Base-by-base conservation (phyloP, 768 basidiomycete genomes). In the Boletus rufocinnamomeus region DNA sequence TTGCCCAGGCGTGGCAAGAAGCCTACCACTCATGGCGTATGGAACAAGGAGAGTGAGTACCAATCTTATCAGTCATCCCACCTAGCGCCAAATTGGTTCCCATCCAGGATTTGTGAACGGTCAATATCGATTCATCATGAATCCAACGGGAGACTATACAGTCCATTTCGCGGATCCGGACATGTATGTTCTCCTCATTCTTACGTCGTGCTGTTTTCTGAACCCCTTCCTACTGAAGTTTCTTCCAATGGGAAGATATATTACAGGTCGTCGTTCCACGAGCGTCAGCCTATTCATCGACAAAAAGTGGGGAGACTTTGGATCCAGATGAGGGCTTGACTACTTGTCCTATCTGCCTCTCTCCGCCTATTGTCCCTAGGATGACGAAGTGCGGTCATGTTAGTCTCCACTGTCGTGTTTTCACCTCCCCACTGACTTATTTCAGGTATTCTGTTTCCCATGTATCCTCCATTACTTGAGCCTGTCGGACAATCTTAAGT, bases 351-450 rank as follows among this genome's bases (percentile, higher is more conserved):
- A 98, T 99, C 61, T 99, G 97, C 75, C 81, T 99, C 43, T 92
- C 93, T 43, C 84, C 91, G 43, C 96, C 95, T 6, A 84, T 86
- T 43, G 92, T 92, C 30, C 91, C 94, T 17, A 81, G 95, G 50
- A 94, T 95, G 88, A 98, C 95, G 25, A 96, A 93, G 78, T 98
- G 95, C 65, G 96, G 95, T 49, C 97, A 99, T 83, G 95, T 96
- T 66, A 76, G 92, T 87, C 45, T 50, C 56, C 51, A 50, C 55
- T 21, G 10, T 17, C 34, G 35, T 41, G 13, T 54, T 43, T 23
- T 48, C 17, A 21, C 49, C 52, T 21, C 19, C 17, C 25, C 49
- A 43, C 66, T 72, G 55, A 74, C 67, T 34, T 30, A 48, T 32
- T 45, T 17, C 64, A 96, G 94, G 87, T 97, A 44, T 98, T 87